A percentile compares a stretch with the other conserved stretches of the same genome.
These are phyloP conservation scores for Ophiostoma himal-ulmi DNA, from an alignment of 2,329 filamentous ascomycete species.

Conservation along the genomic window DNA sequence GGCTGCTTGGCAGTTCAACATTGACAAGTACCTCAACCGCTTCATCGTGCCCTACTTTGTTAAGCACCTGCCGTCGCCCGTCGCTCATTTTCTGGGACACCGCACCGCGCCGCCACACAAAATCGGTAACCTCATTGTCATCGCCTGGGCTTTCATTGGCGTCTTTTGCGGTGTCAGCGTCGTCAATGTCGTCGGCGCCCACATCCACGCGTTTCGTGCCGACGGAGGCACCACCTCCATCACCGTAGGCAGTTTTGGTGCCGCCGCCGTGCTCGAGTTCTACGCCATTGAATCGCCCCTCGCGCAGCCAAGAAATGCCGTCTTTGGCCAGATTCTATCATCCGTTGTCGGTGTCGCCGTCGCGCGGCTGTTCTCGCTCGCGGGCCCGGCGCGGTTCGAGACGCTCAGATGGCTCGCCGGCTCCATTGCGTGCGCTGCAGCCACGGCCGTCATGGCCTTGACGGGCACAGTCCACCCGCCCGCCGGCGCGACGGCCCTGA, in stretches of 20 bases:
- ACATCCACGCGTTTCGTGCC: conserved; percentile 48
- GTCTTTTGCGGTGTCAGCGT: conserved; percentile 56
- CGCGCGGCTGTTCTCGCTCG: conserved; percentile 58
- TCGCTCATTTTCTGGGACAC: conserved; percentile 65
- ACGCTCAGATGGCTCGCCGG: conserved; percentile 58
- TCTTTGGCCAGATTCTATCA: conserved; percentile 61
- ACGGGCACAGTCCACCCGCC: conserved; percentile 70
- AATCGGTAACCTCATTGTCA: conserved; percentile 53
- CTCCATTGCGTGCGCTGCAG: conserved; percentile 57
- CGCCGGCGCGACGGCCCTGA: conserved; percentile 65
- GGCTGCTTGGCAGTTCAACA: conserved; percentile 55
- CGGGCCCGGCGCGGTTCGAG: conserved; percentile 36
- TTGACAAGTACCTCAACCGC: conserved; percentile 71
- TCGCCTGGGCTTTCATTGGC: conserved; percentile 60
- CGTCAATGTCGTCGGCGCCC: conserved; percentile 51
- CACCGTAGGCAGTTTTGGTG: conserved; percentile 67
- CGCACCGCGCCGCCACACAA: conserved; percentile 37
- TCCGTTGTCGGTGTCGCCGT: conserved; percentile 56
- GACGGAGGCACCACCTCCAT: conserved; percentile 45
- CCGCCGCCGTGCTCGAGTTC: conserved; percentile 70
- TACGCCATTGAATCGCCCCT: conserved; percentile 66
- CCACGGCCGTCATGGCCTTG: conserved; percentile 60
- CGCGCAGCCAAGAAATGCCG: conserved; percentile 63
- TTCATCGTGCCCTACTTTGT: conserved; percentile 62
- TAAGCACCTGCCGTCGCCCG: conserved; percentile 54